Conservation (phyloP, 169 alveolate genomes). For the Cryptosporidium tyzzeri region DNA sequence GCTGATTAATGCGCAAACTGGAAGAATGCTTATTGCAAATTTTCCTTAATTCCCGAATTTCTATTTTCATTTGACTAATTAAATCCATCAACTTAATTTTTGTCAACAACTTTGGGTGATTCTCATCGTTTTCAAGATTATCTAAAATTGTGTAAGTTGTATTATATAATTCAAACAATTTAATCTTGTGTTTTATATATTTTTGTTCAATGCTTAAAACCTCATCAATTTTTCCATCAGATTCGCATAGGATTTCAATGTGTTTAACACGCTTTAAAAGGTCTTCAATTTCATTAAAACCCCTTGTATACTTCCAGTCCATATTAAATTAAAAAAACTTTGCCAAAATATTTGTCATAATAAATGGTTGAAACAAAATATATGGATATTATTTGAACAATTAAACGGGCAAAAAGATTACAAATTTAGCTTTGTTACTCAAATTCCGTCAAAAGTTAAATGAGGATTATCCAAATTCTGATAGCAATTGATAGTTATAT, state of each 20-base stretch:
- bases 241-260: constrained; percentile 12
- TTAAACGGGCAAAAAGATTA: no score
- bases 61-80: constrained; percentile 18
- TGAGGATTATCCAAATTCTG: neutral
- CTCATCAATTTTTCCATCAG: neutral
- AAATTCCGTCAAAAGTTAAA: neutral
- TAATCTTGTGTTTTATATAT: constrained; percentile 39
- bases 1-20: neutral
- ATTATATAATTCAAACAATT: constrained; percentile 25
- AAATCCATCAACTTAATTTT: constrained; percentile 21
- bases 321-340: neutral
- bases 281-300: constrained; percentile 12
- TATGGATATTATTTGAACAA: neutral
- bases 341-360: neutral
- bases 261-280: constrained; percentile 27
- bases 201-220: neutral
- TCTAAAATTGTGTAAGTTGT: constrained; percentile 23
- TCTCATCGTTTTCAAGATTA: neutral
- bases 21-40: neutral
- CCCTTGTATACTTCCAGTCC: constrained; percentile 11
- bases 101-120: neutral
- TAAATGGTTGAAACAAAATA: neutral
- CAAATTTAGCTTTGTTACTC: neutral
- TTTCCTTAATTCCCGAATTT: constrained; percentile 10
- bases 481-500: neutral